Evolutionary conservation across 2,329 filamentous ascomycete genomes (phyloP), one percentile per base, ranked within the genome.

Genomic region (Endoconidiophora laricicola): DNA sequence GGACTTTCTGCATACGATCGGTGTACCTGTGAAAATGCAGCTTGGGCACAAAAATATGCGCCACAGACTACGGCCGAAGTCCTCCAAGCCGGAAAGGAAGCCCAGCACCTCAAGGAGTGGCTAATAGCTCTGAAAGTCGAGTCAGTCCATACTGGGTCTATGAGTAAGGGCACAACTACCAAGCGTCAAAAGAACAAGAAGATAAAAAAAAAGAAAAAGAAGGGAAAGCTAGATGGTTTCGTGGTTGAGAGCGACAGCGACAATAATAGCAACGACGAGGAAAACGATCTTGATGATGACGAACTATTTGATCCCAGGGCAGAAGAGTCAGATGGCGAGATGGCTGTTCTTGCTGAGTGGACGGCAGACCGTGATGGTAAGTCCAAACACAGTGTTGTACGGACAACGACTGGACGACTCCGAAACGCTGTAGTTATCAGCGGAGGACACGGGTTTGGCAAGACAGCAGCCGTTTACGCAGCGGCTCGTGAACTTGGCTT

Each of bases 401-500:
- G 47, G 24, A 43, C 16, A 3, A 41, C 24, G 20, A 68, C 70
- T 6, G 60, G 63, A 6, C 76, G 74, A 44, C 61, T 81, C 29
- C 72, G 73, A 46, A 95, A 95, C 63, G 76, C 81, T 0, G 76
- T 95, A n/a, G 68, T 98, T 6, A 70, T 98, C 29, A 95, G 86
- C 59, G 91, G 91, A 0, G 86, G 90, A 2, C 73, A 84, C 56
- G 91, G 91, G 0, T 90, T 83, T 60, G 93, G 91, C 2, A 98
- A 98, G 66, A 94, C 88, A 10, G 88, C 93, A 4, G 79, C 87
- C 1, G 83, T 95, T 0, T 88, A 93, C 62, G 91, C 91, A 3
- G 83, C 88, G 40, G 90, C 91, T 3, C 90, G 85, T 59, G 90
- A 98, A 64, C 71, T 96, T 14, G 86, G 77, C 1, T 96, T 93